phyloP scores from a whole-genome alignment of 1,139 yeast genomes.

The Blastobotrys ciferrii region DNA sequence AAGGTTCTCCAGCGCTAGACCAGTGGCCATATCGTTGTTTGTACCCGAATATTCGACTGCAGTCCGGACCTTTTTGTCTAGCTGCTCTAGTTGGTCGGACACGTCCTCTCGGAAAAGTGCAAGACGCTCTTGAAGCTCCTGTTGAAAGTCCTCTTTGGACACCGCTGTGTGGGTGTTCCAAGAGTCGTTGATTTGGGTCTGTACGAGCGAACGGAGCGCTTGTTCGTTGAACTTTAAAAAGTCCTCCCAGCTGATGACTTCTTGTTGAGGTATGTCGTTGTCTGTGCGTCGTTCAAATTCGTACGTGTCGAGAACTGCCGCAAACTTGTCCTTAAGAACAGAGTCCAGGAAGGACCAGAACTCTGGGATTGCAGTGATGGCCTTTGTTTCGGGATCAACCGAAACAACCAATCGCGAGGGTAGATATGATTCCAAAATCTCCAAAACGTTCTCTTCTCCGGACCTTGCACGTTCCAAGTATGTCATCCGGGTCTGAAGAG shows the following conservation, averaged over 20 bases:
- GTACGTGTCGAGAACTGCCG: neutral
- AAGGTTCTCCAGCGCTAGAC: constrained; percentile 14
- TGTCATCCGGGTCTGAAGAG: constrained; percentile 10
- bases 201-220: constrained; percentile 13
- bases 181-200: constrained; percentile 11
- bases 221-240: constrained; percentile 14
- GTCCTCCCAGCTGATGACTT: constrained; percentile 16
- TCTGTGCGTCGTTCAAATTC: neutral
- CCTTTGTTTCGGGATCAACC: constrained; percentile 15
- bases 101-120: constrained; percentile 15
- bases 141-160: constrained; percentile 15
- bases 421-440: constrained; percentile 16
- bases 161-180: constrained; percentile 12
- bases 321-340: constrained; percentile 10
- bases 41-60: constrained; percentile 10
- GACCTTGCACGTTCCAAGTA: constrained; percentile 15
- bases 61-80: constrained; percentile 14
- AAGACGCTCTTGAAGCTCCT: constrained; percentile 10
- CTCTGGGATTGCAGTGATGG: constrained; percentile 16
- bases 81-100: constrained; percentile 13
- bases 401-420: constrained; percentile 18
- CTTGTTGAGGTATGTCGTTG: neutral
- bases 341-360: constrained; percentile 17
- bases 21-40: constrained; percentile 8
- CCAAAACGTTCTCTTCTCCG: constrained; percentile 15